A percentile compares a stretch with the other conserved stretches of the same genome.
Evolutionary conservation across 75 land plant genomes (phyloP).

Genomic region (Pinus taeda): DNA sequence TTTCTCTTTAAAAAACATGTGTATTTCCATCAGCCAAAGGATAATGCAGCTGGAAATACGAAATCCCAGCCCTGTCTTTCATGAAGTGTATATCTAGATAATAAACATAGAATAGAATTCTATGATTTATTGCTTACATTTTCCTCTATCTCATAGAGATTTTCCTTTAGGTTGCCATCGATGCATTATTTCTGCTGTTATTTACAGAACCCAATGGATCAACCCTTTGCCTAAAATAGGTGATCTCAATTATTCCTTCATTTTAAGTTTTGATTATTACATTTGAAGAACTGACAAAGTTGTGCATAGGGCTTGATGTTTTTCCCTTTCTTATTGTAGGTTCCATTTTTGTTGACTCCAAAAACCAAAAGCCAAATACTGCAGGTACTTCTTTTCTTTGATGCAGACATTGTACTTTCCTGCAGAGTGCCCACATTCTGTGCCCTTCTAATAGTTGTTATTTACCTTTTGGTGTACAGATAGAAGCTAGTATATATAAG

Average conservation of each 20-base stretch:
- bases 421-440: not conserved
- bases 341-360: constrained; percentile 33
- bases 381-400: constrained; percentile 18
- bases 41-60: too few relatives aligned
- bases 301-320: not conserved
- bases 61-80: too few relatives aligned
- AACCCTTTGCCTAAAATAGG: not conserved
- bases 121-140: not conserved
- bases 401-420: not conserved
- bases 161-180: not conserved
- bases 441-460: not conserved
- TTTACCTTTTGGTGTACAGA: constrained; percentile 15
- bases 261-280: not conserved
- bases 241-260: not conserved
- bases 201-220: not conserved
- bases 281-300: not conserved
- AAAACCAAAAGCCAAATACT: constrained; percentile 37
- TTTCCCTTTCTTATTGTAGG: constrained; percentile 16
- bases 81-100: too few relatives aligned
- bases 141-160: not conserved
- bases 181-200: not conserved
- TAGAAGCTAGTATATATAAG: constrained; percentile 36
- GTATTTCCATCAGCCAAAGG: too few relatives aligned
- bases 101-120: not conserved
- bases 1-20: too few relatives aligned